Conservation (phyloP, 78 protist genomes). For the Planoprotostelium fungivorum region DNA sequence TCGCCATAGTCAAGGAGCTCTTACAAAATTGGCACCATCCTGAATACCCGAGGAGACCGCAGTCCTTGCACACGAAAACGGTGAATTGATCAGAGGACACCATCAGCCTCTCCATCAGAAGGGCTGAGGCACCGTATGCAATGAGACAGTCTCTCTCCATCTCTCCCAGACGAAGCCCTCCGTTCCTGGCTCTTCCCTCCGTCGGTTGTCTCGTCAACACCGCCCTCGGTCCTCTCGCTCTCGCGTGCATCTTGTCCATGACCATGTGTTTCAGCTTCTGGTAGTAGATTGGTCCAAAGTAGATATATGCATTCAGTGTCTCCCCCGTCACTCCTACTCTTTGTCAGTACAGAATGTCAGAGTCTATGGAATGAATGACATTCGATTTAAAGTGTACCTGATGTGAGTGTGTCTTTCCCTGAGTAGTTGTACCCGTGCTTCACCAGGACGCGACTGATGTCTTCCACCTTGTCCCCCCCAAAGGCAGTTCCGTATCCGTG, state of each 20-base stretch:
- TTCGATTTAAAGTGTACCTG: conserved; percentile 40
- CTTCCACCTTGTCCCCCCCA: conserved; percentile 87
- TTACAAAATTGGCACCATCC: conserved; percentile 95
- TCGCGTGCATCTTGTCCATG: conserved; percentile 99
- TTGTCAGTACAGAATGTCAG: conserved; percentile 3
- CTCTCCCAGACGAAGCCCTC: conserved; percentile 99
- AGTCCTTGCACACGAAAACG: conserved; percentile 72
- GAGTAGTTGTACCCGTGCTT: conserved; percentile 89
- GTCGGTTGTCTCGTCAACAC: conserved; percentile 99
- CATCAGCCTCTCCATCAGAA: conserved; percentile 95
- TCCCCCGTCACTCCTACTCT: conserved; percentile 92
- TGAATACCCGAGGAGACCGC: conserved; percentile 55
- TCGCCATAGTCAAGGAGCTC: conserved; percentile 38
- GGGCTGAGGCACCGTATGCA: conserved; percentile 84
- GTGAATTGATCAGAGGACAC: conserved; percentile 82
- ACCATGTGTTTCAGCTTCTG: conserved; percentile 99
- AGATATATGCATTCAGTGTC: conserved; percentile 88
- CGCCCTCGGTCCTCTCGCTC: conserved; percentile 95
- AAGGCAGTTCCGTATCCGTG: conserved; percentile 80
- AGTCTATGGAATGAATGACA: neutral
- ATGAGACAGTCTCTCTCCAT: conserved; percentile 98
- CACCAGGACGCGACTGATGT: conserved; percentile 70
- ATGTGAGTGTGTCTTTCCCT: conserved; percentile 95
- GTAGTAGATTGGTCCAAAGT: conserved; percentile 99
- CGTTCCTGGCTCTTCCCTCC: conserved; percentile 98